Evolutionary conservation across 805 yeast species (phyloP).

Genomic region (Phaffomyces opuntiae): DNA sequence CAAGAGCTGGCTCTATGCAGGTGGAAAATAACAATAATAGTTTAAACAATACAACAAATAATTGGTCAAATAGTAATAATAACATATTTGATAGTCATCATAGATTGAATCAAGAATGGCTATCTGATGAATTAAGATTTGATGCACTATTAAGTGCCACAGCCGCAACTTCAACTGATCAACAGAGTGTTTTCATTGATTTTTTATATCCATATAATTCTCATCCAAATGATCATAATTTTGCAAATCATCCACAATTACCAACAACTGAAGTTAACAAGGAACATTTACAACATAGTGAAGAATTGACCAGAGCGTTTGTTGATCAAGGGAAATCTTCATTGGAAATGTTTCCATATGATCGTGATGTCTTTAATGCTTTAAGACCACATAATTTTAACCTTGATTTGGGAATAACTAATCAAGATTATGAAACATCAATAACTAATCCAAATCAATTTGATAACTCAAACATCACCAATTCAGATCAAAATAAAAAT

Average conservation of each 20-base stretch:
- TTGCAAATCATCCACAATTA: background rate
- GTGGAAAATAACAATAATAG: background rate
- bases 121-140: slow-evolving; percentile 61
- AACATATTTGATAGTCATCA: slow-evolving; percentile 9
- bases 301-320: no score
- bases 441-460: background rate
- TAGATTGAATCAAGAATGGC: slow-evolving; percentile 40
- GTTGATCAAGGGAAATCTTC: background rate
- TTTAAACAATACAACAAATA: background rate
- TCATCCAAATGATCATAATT: background rate
- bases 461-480: background rate
- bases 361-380: slow-evolving; percentile 23
- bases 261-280: background rate
- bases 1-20: no score
- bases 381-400: slow-evolving; percentile 14
- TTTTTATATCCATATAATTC: slow-evolving; percentile 31
- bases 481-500: background rate
- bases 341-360: slow-evolving; percentile 13
- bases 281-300: no score
- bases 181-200: slow-evolving; percentile 46
- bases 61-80: background rate
- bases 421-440: background rate
- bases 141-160: slow-evolving; percentile 72
- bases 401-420: background rate
- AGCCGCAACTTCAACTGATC: slow-evolving; percentile 50